phyloP scores from a whole-genome alignment of 164 flowering plant genomes.

The Aristolochia californica region DNA sequence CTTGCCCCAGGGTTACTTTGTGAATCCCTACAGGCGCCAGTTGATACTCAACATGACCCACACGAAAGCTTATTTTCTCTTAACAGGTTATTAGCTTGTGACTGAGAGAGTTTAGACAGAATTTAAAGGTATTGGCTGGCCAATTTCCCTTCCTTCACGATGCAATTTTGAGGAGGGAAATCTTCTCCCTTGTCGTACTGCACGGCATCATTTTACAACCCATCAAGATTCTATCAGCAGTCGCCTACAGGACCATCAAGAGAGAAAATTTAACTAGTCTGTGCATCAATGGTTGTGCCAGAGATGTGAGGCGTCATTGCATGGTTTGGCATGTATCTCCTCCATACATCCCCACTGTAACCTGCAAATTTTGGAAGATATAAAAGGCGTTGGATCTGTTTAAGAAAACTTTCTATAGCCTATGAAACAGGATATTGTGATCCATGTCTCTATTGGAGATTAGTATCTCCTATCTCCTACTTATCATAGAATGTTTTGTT shows the following conservation, averaged over 20 bases:
- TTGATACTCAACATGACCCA: too few relatives aligned
- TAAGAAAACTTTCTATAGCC: too few relatives aligned
- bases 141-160: constrained; percentile 84
- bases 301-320: constrained; percentile 99
- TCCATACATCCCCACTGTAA: constrained; percentile 99
- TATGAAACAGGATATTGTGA: too few relatives aligned
- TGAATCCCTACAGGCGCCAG: too few relatives aligned
- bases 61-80: too few relatives aligned
- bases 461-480: too few relatives aligned
- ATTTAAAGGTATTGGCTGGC: constrained; percentile 67
- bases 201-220: constrained; percentile 8
- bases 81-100: too few relatives aligned
- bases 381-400: too few relatives aligned
- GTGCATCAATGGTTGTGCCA: constrained; percentile 97
- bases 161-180: constrained; percentile 75
- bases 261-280: constrained; percentile 28
- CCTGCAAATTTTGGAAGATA: constrained; percentile 25
- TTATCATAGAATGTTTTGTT: too few relatives aligned
- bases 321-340: constrained; percentile 98
- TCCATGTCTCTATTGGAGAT: too few relatives aligned
- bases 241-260: neutral
- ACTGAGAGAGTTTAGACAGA: neutral
- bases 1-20: too few relatives aligned
- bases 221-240: neutral
- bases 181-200: constrained; percentile 98